These are phyloP conservation scores for Neurospora sp. DNA, from an alignment of 495 filamentous ascomycete genomes.

Conservation along the genomic window DNA sequence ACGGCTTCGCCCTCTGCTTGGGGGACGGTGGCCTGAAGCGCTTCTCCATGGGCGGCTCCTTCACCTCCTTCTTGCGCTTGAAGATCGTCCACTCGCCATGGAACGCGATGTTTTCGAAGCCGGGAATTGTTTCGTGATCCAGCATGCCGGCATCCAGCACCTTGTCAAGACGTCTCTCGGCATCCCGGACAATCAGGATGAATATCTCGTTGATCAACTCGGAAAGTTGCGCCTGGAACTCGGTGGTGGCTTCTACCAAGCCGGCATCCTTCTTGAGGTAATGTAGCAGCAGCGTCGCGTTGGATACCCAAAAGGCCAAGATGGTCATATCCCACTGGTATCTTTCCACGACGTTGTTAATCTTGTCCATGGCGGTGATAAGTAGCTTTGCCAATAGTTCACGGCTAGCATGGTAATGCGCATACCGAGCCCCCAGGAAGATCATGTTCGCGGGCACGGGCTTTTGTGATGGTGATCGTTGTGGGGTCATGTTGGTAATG, in stretches of 20 bases:
- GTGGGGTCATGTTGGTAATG: constrained; percentile 96
- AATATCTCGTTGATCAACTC: constrained; percentile 98
- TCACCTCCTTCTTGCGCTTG: constrained; percentile 76
- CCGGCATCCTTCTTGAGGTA: constrained; percentile 93
- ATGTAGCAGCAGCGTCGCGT: constrained; percentile 86
- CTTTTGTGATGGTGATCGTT: constrained; percentile 90
- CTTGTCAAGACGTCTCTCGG: constrained; percentile 96
- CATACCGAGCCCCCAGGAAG: constrained; percentile 90
- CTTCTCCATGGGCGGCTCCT: constrained; percentile 81
- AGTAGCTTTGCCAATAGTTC: constrained; percentile 76
- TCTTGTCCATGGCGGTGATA: constrained; percentile 84
- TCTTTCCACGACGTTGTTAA: constrained; percentile 86
- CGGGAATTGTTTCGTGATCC: constrained; percentile 96
- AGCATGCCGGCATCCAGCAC: constrained; percentile 87
- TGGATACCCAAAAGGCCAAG: constrained; percentile 96
- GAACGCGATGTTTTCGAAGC: constrained; percentile 91
- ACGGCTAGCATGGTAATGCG: constrained; percentile 86
- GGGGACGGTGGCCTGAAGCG: constrained; percentile 92
- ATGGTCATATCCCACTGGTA: constrained; percentile 99
- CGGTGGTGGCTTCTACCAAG: constrained; percentile 67
- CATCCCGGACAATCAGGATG: constrained; percentile 94
- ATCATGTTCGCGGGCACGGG: constrained; percentile 95
- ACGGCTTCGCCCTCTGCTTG: constrained; percentile 79
- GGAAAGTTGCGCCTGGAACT: constrained; percentile 86
- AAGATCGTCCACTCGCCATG: constrained; percentile 98